Evolutionary conservation across 2,329 filamentous ascomycete genomes (phyloP), one percentile per base, ranked within the genome.

Genomic region (Neurospora sp.): DNA sequence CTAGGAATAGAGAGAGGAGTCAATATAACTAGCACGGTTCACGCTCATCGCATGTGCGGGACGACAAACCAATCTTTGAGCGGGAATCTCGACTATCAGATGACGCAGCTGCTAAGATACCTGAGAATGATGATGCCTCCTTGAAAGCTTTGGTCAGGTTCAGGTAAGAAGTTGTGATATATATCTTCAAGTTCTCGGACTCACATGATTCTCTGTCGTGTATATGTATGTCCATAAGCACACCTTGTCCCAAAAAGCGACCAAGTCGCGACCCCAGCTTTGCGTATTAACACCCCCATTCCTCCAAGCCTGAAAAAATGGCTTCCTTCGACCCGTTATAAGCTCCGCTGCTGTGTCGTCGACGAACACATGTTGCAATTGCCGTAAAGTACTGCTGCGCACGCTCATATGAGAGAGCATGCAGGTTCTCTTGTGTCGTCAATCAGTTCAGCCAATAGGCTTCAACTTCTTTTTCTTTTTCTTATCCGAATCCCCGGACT

Each of bases 381-480:
- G 52, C 52, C 52, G 52, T 36, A 5, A 15, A 62, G 7, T 62
- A 36, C 4, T 62, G 52, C 28, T 62, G 23, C 28, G 23, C 52
- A 62, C 8, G 8, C 52, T 58, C 23, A 58, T 23, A 28, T 17
- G 46, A 58, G 19, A 28, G 23, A 58, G 23, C 23, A 28, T 58
- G 46, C 23, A 17, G 46, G 23, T 58, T 62, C 15, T 33, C 52
- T 36, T 17, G 28, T 52, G 43, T 52, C 5, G 19, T 52, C 28
- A 15, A 15, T 52, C 19, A 8, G 4, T 52, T 82, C 76, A 88
- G 40, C 86, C 87, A 70, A 89, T 87, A 1, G 86, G 85, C 84
- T 89, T 89, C 68, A 88, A 81, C 84, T 93, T 92, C 84, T 91
- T 92, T 80, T 89, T 87, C 80, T 89, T 90, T 82, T 89, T 90